phyloP scores from a whole-genome alignment of 2,329 filamentous ascomycete genomes.

The Hyphodiscus sp. region DNA sequence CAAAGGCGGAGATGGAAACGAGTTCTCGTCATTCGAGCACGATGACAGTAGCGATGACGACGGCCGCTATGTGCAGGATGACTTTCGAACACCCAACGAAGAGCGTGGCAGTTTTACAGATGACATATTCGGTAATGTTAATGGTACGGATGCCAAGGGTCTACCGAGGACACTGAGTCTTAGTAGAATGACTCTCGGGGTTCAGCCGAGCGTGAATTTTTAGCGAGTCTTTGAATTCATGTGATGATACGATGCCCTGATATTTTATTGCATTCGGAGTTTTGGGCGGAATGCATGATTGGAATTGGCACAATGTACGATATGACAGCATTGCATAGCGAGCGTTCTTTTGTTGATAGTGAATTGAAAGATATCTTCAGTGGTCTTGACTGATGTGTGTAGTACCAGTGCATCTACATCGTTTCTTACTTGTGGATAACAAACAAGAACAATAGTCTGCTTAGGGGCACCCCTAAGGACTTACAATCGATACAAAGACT shows the following conservation, averaged over 20 bases:
- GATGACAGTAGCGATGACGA: conserved; percentile 24
- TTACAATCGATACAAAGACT: too few relatives aligned
- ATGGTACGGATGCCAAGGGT: conserved; percentile 33
- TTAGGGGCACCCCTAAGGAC: too few relatives aligned
- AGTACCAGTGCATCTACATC: too few relatives aligned
- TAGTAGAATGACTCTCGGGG: conserved; percentile 47
- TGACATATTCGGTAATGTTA: conserved; percentile 33
- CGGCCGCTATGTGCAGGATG: conserved; percentile 36
- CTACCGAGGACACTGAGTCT: conserved; percentile 60
- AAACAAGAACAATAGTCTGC: too few relatives aligned
- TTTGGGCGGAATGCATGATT: neutral
- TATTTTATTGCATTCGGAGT: neutral
- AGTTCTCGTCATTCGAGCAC: conserved; percentile 27
- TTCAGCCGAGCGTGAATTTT: conserved; percentile 17
- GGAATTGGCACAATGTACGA: neutral
- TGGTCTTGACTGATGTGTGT: too few relatives aligned
- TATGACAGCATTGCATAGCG: neutral
- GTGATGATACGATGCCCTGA: neutral
- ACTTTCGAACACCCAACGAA: conserved; percentile 47
- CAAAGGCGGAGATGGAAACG: neutral
- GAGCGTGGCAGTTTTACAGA: conserved; percentile 37
- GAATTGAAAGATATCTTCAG: neutral
- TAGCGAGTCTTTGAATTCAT: neutral
- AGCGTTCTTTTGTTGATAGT: neutral
- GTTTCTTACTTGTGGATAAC: too few relatives aligned